Base-by-base conservation (phyloP, 2,329 filamentous ascomycete species). In the Alternaria alternata region DNA sequence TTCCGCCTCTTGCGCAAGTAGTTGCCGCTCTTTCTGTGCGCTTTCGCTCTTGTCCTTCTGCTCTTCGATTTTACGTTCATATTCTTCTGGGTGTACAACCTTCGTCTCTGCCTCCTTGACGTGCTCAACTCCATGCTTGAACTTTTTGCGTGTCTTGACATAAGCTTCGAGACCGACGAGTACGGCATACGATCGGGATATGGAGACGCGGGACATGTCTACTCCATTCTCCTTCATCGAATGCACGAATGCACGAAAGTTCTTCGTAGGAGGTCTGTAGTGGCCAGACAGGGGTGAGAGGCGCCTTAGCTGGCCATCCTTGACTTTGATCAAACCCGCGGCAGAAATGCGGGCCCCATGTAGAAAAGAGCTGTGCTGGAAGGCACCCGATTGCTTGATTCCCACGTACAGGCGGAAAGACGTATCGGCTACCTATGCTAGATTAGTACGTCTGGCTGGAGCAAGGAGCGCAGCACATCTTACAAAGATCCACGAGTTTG, bases 401-500 rank as follows among this genome's bases (percentile, higher is more conserved):
- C 93, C 93, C 34, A 97, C 88, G 75, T 96, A 97, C 0, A 97
- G 83, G 1, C 91, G 88, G 76, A 94, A 95, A 1, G 87, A 90
- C 1, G 92, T 94, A 78, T 97, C 93, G 24, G 91, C 90, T 7
- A 94, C 77, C 77, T 79, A 46, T 16, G 36, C 22, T 22, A 28
- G 22, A 26, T 58, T 28, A 64, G 46, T 20, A 44, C 14, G 26
- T 24, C 22, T 7, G n/a, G 7, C 18, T n/a, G 14, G 5, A 5
- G 7, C 16, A n/a, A 9, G 9, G 28, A 14, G 16, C 22, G 14
- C 16, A 43, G 18, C 8, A 42, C 7, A 5, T 69, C 81, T 68
- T 65, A 85, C 93, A 71, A 96, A 97, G 65, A 97, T 96, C 94
- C 94, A 97, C 5, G 91, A 95, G 72, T 94, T 94, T 64, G 93